Evolutionary conservation across 1,284 basidiomycete species (phyloP), one percentile per base, ranked within the genome.

Genomic region (Heterobasidion occidentale): DNA sequence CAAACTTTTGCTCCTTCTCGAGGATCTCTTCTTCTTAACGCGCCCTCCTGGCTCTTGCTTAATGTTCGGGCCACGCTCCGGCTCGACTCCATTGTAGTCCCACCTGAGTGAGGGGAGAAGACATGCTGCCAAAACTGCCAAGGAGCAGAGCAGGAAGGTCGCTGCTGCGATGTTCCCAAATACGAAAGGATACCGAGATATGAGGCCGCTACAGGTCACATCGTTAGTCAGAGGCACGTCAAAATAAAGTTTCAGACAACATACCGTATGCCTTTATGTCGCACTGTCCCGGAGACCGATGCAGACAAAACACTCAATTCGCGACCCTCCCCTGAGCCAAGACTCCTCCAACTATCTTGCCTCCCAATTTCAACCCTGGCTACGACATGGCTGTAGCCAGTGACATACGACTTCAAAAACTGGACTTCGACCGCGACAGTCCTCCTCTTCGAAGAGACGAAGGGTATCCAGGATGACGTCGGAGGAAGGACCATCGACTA

Each of bases 251-350:
- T 33, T 17, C 0, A 50, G 52, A 38, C 12, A 27, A 61, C 78
- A 50, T 64, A 88, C 89, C 85, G 78, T 50, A 90, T 69, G 45
- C 88, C 89, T 60, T 76, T 77, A 60, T 82, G 83, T 42, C 78
- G 76, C 35, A 87, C 77, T 17, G 71, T 68, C 7, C 89, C 90
- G 56, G 71, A 75, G 42, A 92, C 61, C 27, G 73, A 75, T 17
- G 86, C 85, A 34, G 79, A 74, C 27, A 78, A 63, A 2, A 92
- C 79, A 60, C 78, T 86, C 5, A 92, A 63, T 67, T 92, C 88
- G 54, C 83, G 81, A 15, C 80, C 86, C 68, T 84, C 73, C 3
- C 88, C 89, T 19, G 66, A 71, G 7, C 86, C 86, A 11, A 91
- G 56, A 46, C 71, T 77, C 65, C 69, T 83, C 88, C 88, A 92